Evolutionary conservation across 345 rosid genomes (phyloP).

Genomic region (Populus alba): DNA sequence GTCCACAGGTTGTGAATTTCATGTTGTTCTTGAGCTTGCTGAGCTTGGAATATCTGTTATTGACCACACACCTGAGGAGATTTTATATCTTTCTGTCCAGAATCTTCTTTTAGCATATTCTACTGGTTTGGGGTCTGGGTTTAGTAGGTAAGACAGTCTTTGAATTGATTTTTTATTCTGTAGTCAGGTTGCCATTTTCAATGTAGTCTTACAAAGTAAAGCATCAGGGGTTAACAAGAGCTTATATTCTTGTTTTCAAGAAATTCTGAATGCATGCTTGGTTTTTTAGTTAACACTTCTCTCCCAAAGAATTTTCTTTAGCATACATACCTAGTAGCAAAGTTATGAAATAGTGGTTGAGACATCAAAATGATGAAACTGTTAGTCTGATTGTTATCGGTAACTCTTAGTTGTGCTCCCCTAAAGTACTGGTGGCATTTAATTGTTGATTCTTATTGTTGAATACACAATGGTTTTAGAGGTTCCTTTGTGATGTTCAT

Average conservation of each 20-base stretch:
- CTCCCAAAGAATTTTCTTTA: not conserved
- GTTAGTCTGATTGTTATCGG: not conserved
- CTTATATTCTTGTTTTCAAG: not conserved
- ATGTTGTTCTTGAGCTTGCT: conserved; percentile 76
- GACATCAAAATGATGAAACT: not conserved
- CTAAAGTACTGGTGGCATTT: not conserved
- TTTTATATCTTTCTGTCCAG: conserved; percentile 79
- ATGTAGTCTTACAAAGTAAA: not conserved
- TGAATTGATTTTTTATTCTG: conserved; percentile 7
- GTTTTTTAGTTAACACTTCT: not conserved
- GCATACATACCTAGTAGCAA: not conserved
- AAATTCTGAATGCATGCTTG: not conserved
- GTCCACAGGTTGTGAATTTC: conserved; percentile 67
- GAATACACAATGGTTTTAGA: not conserved
- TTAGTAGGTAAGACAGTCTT: conserved; percentile 58
- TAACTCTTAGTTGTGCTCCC: not conserved
- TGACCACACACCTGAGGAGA: conserved; percentile 96
- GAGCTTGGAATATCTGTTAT: conserved; percentile 90
- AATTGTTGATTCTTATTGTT: not conserved
- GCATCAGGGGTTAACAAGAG: not conserved
- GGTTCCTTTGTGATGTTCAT: not conserved
- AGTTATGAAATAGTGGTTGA: not conserved
- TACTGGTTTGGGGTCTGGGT: conserved; percentile 87
- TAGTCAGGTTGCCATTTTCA: not conserved
- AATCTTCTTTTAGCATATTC: conserved; percentile 82